These are phyloP conservation scores for Lycium barbarum DNA, from an alignment of 257 asterid genomes.

Conservation along the genomic window DNA sequence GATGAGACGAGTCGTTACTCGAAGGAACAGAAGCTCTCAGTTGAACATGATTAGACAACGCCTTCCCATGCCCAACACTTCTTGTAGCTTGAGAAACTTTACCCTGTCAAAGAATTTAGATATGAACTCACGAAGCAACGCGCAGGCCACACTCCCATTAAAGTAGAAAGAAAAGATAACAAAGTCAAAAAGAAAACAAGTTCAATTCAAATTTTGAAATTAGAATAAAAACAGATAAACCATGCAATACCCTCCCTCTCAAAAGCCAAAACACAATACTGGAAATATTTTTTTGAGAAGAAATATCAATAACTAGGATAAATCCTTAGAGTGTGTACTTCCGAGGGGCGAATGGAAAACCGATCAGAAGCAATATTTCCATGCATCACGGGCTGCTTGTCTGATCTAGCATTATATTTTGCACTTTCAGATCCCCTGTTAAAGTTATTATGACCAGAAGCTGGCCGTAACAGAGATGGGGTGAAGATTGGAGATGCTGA, in stretches of 20 bases:
- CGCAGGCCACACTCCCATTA: neutral
- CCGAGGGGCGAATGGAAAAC: conserved; percentile 46
- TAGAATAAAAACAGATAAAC: neutral
- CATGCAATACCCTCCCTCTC: neutral
- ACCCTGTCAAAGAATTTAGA: conserved; percentile 45
- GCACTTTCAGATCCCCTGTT: conserved; percentile 50
- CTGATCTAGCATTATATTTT: conserved; percentile 46
- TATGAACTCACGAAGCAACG: neutral
- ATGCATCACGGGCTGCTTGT: conserved; percentile 51
- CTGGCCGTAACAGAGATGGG: conserved; percentile 40
- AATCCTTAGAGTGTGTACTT: conserved; percentile 50
- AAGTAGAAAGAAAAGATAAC: conserved; percentile 16
- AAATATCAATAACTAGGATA: conserved; percentile 9
- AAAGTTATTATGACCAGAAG: conserved; percentile 48
- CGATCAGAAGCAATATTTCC: conserved; percentile 47
- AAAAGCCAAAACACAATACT: neutral
- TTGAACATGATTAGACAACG: conserved; percentile 48
- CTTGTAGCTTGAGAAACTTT: conserved; percentile 54
- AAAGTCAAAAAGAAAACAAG: neutral
- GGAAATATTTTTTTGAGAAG: neutral
- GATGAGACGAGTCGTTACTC: conserved; percentile 50
- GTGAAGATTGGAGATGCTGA: conserved; percentile 55
- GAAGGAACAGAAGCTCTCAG: conserved; percentile 51
- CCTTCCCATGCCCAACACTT: conserved; percentile 52
- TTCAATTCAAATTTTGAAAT: neutral